Evolutionary conservation across 1,284 basidiomycete species (phyloP), one percentile per base, ranked within the genome.

Genomic region (Sparassis latifolia): DNA sequence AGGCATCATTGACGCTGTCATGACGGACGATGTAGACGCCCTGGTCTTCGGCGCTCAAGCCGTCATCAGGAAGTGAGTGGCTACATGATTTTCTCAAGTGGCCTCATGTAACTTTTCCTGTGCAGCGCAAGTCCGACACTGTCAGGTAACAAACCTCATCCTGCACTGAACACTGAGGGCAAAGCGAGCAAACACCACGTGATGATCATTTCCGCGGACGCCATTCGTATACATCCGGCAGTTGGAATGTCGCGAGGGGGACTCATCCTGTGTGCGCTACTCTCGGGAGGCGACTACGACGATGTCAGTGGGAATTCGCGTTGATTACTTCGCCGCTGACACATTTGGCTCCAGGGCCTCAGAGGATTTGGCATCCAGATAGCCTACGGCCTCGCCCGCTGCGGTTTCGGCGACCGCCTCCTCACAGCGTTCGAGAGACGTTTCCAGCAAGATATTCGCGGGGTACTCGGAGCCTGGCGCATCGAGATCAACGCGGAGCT

Each of bases 11-110:
- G 96, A 99, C 63, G 92, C 85, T 0, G 80, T 98, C 9, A 72
- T 97, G 37, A 92, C 93, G 0, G 95, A 98, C 68, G 96, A 97
- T 58, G 91, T 92, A 0, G 96, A 98, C 61, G 92, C 84, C 31
- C 85, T 97, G 57, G 67, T 97, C 2, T 98, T 98, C 58, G 95
- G 95, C 10, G 92, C 92, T 0, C 76, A 69, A 2, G 81, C 81
- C 41, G 80, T 97, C 30, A 80, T 97, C 55, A 80, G 93, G 56
- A 90, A 89, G 82, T 84, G 54, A 56, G 76, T 66, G 28, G 52
- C 40, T 1, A 29, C n/a, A 3, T 37, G 40, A 50, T 27, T n/a
- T 12, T 33, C 20, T 20, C 20, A 20, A 20, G 20, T 20, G 20
- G 20, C 20, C 20, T 20, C 20, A 20, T 20, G 20, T 20, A 20